Conservation (phyloP, 2,329 filamentous ascomycete species). For the Truncatella angustata region DNA sequence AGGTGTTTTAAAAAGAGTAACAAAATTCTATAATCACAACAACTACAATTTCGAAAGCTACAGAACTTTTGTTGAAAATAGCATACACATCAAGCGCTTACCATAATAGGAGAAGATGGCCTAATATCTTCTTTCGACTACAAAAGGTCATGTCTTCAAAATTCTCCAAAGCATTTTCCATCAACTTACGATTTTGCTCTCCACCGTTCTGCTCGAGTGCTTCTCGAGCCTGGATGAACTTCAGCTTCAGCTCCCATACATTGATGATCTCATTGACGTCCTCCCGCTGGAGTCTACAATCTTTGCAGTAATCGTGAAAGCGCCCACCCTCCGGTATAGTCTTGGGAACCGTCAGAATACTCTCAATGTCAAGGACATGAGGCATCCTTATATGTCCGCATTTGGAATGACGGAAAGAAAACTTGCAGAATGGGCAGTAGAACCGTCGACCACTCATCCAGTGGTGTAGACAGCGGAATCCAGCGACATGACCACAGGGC, state of each 20-base stretch:
- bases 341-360: background rate
- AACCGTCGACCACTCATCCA: background rate
- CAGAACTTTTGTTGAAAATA: background rate
- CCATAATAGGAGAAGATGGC: background rate
- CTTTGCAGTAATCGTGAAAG: background rate
- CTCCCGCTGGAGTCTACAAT: background rate
- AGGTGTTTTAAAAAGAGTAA: too few relatives aligned
- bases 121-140: background rate
- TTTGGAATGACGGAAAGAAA: slow-evolving; percentile 2
- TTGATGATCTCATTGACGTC: background rate
- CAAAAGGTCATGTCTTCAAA: background rate
- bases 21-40: background rate
- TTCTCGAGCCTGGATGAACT: background rate
- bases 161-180: background rate
- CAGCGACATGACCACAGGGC: slow-evolving; percentile 2
- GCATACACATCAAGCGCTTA: too few relatives aligned
- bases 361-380: background rate
- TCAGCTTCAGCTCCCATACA: background rate
- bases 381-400: background rate
- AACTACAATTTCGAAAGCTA: background rate
- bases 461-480: background rate
- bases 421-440: background rate
- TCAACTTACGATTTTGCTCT: background rate
- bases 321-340: background rate
- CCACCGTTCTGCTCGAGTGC: background rate